Percentiles rank a stretch among this genome's conserved stretches.
Evolutionary conservation across 345 rosid species (phyloP).

Genomic region (Psidium friedrichsthalianum): DNA sequence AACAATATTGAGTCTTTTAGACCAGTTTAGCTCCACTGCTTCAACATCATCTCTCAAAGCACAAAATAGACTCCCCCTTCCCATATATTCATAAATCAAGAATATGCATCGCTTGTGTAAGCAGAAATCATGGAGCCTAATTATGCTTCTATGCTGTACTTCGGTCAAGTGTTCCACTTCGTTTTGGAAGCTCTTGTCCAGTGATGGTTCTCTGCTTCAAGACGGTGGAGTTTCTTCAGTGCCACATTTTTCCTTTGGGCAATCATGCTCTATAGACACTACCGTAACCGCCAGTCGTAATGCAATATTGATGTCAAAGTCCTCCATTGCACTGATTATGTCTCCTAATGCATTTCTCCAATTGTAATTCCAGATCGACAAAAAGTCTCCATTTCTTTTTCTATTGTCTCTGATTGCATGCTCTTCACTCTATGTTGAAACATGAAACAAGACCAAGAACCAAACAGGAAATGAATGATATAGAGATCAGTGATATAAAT

Average conservation of each 20-base stretch:
- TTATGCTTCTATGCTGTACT: conserved; percentile 7
- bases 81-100: conserved; percentile 4
- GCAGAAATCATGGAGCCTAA: conserved; percentile 1
- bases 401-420: fast-evolving
- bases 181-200: background rate
- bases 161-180: conserved; percentile 2
- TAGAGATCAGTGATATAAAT: fast-evolving
- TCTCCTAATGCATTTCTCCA: conserved; percentile 10
- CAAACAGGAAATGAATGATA: background rate
- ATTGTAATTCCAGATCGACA: conserved; percentile 1
- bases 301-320: conserved; percentile 13
- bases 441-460: background rate
- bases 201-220: background rate
- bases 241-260: conserved; percentile 2
- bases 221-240: conserved; percentile 6
- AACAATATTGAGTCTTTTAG: background rate
- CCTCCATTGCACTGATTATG: conserved; percentile 8
- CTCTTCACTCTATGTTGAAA: background rate
- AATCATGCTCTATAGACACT: conserved; percentile 19
- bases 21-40: conserved; percentile 5
- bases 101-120: background rate
- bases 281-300: conserved; percentile 14
- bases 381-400: background rate
- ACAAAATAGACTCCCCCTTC: background rate
- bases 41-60: background rate